A percentile compares a stretch with the other conserved stretches of the same genome.
Conservation (phyloP, 257 asterid genomes). For the Asclepias syriaca region DNA sequence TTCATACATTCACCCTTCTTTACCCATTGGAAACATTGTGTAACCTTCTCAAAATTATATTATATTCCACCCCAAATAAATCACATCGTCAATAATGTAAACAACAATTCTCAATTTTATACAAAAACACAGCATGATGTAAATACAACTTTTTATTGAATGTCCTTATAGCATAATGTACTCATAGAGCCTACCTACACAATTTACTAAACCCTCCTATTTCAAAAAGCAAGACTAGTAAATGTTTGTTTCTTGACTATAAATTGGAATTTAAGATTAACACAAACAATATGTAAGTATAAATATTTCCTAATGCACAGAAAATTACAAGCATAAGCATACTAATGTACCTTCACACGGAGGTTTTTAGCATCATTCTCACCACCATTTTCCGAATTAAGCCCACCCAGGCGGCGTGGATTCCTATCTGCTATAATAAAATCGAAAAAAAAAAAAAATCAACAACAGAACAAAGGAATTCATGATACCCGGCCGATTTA, state of each 20-base stretch:
- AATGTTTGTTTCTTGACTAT: background rate
- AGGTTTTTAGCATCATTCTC: conserved; percentile 40
- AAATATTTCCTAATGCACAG: background rate
- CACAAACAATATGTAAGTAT: background rate
- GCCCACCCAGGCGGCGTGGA: conserved; percentile 30
- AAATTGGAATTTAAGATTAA: background rate
- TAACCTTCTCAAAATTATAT: background rate
- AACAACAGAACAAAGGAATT: background rate
- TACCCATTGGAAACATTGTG: background rate
- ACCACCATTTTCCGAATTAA: conserved; percentile 34
- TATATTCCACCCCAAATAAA: background rate
- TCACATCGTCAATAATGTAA: background rate
- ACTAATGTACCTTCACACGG: conserved; percentile 34
- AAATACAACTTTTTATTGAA: background rate
- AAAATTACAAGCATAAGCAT: background rate
- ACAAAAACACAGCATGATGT: background rate
- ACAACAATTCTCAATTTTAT: background rate
- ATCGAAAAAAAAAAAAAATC: background rate
- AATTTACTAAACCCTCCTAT: background rate
- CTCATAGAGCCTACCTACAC: background rate
- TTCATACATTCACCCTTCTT: background rate
- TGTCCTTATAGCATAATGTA: background rate
- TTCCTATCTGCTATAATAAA: conserved; percentile 35
- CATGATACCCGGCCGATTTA: background rate
- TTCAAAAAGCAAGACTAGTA: background rate